Evolutionary conservation across 495 filamentous ascomycete species (phyloP), one percentile per base, ranked within the genome.

Genomic region (Trichoderma parareesei): DNA sequence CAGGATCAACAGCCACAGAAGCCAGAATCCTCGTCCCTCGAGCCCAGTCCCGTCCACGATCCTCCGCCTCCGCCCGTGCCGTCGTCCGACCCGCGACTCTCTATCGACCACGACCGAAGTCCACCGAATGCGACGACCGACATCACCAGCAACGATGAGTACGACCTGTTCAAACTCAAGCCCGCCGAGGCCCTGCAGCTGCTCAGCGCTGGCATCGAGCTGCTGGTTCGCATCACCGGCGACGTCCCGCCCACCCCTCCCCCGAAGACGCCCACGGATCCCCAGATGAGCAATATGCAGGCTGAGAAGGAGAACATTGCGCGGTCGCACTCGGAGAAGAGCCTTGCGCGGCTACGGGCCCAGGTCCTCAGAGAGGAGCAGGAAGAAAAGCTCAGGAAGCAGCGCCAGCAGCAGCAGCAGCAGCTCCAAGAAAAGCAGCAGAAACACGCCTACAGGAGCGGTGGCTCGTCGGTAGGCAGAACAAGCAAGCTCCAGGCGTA

Each of bases 121-220:
- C 33, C 53, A 14, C 27, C 9, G 11, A 35, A 65, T 38, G 60
- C 69, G 0, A 69, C 72, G 27, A 76, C 79, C 7, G 68, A 71
- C 5, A 72, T 74, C 27, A 27, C 27, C 40, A 71, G 65, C 41
- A 66, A 64, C 61, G 71, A 70, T 46, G 68, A 64, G 62, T 71
- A 78, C 43, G 88, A 91, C 70, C 84, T 96, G 63, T 90, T 90
- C 75, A 83, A 84, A 33, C 79, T 98, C 44, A 74, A 84, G 0
- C 86, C 92, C 1, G 80, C 86, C 38, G 84, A 84, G 0, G 93
- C 93, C n/a, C 78, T 98, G 67, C 89, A 88, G 67, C 77, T 96
- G 62, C 82, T 98, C 5, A 85, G 85, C 57, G 76, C 82, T 35
- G 85, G 87, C 38, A 77, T 97, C 65, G 89, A 95, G 67, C 80